Evolutionary conservation across 768 basidiomycete genomes (phyloP).

Genomic region (Calocybe cyanea): DNA sequence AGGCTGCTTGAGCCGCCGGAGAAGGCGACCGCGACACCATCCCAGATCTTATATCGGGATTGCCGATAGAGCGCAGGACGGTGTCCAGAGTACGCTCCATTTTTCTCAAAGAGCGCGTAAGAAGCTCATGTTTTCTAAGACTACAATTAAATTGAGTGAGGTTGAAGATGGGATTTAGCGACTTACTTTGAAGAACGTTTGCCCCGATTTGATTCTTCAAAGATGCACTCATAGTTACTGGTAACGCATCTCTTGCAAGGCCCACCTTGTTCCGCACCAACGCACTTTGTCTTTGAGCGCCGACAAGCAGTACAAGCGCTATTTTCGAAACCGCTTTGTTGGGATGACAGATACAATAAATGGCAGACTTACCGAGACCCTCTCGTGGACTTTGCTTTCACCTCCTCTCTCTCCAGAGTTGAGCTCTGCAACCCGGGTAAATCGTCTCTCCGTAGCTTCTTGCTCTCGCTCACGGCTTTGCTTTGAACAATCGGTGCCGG

Average conservation of each 20-base stretch:
- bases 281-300: constrained; percentile 91
- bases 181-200: constrained; percentile 81
- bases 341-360: not conserved
- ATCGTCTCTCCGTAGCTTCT: constrained; percentile 62
- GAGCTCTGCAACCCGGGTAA: constrained; percentile 52
- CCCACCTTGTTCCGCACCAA: constrained; percentile 84
- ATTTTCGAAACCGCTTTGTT: constrained; percentile 14
- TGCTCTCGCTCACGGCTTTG: constrained; percentile 39
- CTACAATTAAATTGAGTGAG: constrained; percentile 21
- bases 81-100: constrained; percentile 94
- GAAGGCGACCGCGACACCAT: constrained; percentile 84
- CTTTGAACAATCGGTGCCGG: constrained; percentile 49
- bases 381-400: constrained; percentile 78
- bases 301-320: constrained; percentile 93
- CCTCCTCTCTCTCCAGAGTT: constrained; percentile 54
- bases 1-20: constrained; percentile 50
- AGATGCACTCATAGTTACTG: constrained; percentile 87
- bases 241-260: constrained; percentile 85
- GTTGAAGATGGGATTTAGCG: constrained; percentile 9
- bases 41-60: constrained; percentile 72
- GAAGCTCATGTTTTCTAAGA: constrained; percentile 76
- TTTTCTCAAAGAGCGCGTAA: constrained; percentile 78
- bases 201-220: constrained; percentile 95
- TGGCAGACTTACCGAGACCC: constrained; percentile 62
- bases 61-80: constrained; percentile 83